These are phyloP conservation scores for Boletus tylopilopsis DNA, from an alignment of 768 basidiomycete species.

Conservation along the genomic window DNA sequence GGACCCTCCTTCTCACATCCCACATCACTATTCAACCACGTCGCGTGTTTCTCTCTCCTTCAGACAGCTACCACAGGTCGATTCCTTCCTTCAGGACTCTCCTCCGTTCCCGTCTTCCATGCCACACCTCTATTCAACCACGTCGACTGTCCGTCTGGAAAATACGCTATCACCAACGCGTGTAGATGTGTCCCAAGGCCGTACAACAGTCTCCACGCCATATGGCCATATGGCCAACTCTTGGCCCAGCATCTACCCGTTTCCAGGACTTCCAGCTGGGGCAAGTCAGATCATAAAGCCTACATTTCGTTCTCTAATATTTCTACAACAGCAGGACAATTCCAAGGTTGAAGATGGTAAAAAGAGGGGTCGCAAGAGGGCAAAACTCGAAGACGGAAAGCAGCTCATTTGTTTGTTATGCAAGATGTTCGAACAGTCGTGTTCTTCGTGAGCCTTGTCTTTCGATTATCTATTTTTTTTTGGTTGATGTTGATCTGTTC, in stretches of 20 bases:
- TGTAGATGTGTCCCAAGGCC: neutral
- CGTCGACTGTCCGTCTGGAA: neutral
- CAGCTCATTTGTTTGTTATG: neutral
- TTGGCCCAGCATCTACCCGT: neutral
- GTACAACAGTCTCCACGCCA: too few relatives aligned
- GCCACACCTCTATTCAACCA: neutral
- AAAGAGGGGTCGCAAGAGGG: neutral
- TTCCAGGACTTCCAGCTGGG: neutral
- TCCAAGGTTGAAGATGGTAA: neutral
- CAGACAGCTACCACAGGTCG: too few relatives aligned
- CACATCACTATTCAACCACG: neutral
- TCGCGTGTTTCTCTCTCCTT: too few relatives aligned
- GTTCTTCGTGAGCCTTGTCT: neutral
- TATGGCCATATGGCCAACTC: too few relatives aligned
- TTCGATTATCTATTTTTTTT: neutral
- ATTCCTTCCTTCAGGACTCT: neutral
- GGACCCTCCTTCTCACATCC: neutral
- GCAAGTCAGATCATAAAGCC: neutral
- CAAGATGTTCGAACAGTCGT: neutral
- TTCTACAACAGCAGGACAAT: neutral
- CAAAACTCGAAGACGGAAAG: neutral
- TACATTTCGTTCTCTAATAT: neutral
- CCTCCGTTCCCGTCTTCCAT: neutral
- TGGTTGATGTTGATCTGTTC: neutral
- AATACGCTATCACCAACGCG: neutral